These are phyloP conservation scores for Datisca glomerata DNA, from an alignment of 306 rosid species.

Conservation along the genomic window DNA sequence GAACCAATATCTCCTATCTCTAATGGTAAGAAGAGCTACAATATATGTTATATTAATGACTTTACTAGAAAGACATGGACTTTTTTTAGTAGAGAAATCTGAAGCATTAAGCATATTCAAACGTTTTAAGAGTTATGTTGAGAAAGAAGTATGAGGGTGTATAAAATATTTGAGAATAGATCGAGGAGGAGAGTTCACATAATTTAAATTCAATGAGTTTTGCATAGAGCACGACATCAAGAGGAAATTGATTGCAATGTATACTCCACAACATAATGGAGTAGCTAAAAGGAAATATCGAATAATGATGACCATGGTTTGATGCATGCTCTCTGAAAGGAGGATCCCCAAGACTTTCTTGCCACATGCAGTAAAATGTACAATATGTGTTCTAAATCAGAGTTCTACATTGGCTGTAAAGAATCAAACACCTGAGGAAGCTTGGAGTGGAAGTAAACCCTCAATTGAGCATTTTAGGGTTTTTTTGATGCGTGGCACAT, in stretches of 20 bases:
- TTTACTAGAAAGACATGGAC: neutral
- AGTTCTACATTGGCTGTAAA: neutral
- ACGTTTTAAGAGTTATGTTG: neutral
- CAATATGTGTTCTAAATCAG: neutral
- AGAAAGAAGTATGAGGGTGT: neutral
- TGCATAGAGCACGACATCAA: neutral
- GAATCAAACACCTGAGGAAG: neutral
- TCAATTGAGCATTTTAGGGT: neutral
- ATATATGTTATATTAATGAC: neutral
- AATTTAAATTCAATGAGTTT: neutral
- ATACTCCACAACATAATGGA: conserved; percentile 4
- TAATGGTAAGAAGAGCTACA: neutral
- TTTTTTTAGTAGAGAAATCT: neutral
- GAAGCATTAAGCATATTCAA: neutral
- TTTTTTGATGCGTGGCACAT: too few species aligned
- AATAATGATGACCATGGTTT: conserved; percentile 5
- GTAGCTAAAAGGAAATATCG: conserved; percentile 3
- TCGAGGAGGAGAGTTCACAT: neutral
- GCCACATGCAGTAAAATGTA: neutral
- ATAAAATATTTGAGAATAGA: neutral
- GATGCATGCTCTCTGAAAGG: neutral
- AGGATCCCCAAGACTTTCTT: conserved; percentile 1
- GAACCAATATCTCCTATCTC: neutral
- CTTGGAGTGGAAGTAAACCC: conserved; percentile 4
- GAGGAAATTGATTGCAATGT: conserved; percentile 1